Evolutionary conservation across 2,329 filamentous ascomycete species (phyloP), one percentile per base, ranked within the genome.

Genomic region (Microcyclosporella mali): DNA sequence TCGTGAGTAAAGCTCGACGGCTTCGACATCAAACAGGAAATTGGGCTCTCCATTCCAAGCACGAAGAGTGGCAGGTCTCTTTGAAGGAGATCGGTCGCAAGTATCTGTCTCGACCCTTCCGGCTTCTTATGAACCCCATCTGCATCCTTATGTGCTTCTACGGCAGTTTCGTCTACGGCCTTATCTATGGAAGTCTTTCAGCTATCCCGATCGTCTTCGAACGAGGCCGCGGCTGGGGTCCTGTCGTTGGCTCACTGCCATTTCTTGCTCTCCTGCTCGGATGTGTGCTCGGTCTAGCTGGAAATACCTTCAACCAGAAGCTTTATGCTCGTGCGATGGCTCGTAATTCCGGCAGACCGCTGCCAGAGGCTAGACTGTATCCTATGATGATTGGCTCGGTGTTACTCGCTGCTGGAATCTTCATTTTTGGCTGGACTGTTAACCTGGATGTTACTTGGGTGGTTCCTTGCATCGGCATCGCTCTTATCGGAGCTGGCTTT

Each of bases 261-360:
- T 71, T 72, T 46, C 46, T 72, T 3, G 66, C 60, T 6, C 56
- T 72, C 16, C 63, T 69, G 7, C 48, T 66, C 9, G 70, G 70
- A 2, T 65, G 71, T 0, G 21, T 65, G 2, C 59, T 46, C 25
- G 62, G 65, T 0, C 43, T 65, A 3, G 47, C 49, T 8, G 49
- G 69, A 43, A 69, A 66, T 33, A 49, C 68, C 8, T 61, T 59
- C 29, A 67, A 66, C 25, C 78, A 84, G 52, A 57, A 58, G 6
- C 50, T 55, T 6, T 68, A 69, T 35, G 58, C 56, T 15, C 55
- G 56, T 8, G 61, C 62, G 33, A 51, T 53, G 41, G 62, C 63
- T 21, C 60, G 45, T 17, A 61, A 44, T 52, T 60, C 43, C 6
- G 40, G 51, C 40, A 37, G 68, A 16, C 40, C 56, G 2, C 51